Evolutionary conservation across 257 asterid genomes (phyloP).

Genomic region (Euphrasia confusa): DNA sequence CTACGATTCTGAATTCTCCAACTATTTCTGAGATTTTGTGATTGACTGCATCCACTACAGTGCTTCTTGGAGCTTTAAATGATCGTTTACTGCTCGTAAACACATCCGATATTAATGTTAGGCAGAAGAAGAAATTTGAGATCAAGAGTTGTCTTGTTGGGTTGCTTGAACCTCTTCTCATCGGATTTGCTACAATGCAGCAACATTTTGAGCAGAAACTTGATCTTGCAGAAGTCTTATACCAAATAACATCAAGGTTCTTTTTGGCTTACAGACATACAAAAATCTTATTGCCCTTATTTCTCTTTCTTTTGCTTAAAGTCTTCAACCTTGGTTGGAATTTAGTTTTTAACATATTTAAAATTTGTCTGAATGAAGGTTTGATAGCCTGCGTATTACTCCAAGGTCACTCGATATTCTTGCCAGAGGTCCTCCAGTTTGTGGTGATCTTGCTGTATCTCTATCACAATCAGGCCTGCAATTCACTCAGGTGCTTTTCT

Average conservation of each 20-base stretch:
- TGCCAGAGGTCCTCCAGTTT: constrained; percentile 92
- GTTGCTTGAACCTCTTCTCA: constrained; percentile 97
- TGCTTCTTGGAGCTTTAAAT: constrained; percentile 89
- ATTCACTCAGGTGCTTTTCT: constrained; percentile 71
- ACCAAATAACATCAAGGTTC: constrained; percentile 98
- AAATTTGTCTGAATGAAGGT: constrained; percentile 49
- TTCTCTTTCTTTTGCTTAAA: constrained; percentile 17
- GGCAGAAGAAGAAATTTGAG: constrained; percentile 93
- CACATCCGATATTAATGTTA: constrained; percentile 82
- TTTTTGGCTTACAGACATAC: constrained; percentile 11
- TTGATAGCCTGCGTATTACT: constrained; percentile 94
- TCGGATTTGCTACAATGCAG: constrained; percentile 96
- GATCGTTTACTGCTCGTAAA: constrained; percentile 85
- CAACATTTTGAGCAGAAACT: constrained; percentile 98
- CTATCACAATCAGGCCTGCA: constrained; percentile 97
- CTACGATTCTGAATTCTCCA: constrained; percentile 20
- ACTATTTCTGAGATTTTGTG: constrained; percentile 24
- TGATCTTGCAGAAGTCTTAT: constrained; percentile 90
- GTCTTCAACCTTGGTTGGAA: constrained; percentile 19
- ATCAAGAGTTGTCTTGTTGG: constrained; percentile 89
- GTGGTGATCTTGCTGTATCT: constrained; percentile 99
- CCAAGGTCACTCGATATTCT: constrained; percentile 99
- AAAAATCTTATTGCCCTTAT: constrained; percentile 20
- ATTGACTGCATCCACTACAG: constrained; percentile 41
- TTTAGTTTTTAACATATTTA: constrained; percentile 26